These are phyloP conservation scores for Fallopia convolvulus DNA, from an alignment of 148 eudicot species.

Conservation along the genomic window DNA sequence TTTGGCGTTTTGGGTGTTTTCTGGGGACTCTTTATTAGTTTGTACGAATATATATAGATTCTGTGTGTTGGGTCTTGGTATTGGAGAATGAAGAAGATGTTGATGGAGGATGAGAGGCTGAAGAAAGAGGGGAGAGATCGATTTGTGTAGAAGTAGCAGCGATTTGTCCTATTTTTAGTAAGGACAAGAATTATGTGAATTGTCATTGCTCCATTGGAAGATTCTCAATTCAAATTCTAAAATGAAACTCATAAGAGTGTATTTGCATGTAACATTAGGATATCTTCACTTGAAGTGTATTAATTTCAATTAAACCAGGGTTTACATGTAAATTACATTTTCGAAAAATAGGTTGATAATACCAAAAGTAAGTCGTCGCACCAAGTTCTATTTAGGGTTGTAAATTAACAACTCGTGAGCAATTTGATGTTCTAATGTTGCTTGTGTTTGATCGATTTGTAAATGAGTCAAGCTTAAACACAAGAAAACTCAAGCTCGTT, in stretches of 20 bases:
- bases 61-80: background rate
- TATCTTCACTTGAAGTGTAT: background rate
- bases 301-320: background rate
- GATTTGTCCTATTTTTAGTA: background rate
- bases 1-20: background rate
- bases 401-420: too few relatives aligned
- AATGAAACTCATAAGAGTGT: background rate
- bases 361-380: too few relatives aligned
- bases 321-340: background rate
- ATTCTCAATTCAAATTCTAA: background rate
- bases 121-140: background rate
- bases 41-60: background rate
- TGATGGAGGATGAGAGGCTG: slow-evolving; percentile 5
- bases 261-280: background rate
- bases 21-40: background rate
- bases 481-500: too few relatives aligned
- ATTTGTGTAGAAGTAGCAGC: background rate
- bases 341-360: too few relatives aligned
- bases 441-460: too few relatives aligned
- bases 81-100: background rate
- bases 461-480: too few relatives aligned
- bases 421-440: too few relatives aligned
- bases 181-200: background rate
- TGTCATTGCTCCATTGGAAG: background rate
- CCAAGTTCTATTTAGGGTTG: too few relatives aligned